These are phyloP conservation scores for Polyplosphaeria fusca DNA, from an alignment of 495 filamentous ascomycete genomes.

Conservation along the genomic window DNA sequence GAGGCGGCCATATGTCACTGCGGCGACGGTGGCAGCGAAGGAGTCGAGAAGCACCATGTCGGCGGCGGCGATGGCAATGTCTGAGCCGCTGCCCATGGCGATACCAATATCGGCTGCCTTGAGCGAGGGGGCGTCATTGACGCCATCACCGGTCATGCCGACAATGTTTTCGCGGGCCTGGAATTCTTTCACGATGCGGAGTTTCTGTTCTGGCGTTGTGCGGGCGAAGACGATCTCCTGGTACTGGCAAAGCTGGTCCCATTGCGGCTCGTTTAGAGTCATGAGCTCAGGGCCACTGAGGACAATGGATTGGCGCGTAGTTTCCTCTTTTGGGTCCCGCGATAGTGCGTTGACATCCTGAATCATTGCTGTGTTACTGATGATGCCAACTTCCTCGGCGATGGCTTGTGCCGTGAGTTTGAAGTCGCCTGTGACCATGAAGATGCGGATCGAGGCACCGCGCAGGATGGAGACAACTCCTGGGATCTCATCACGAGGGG, in stretches of 20 bases:
- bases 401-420: slow-evolving; percentile 68
- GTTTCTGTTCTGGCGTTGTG: slow-evolving; percentile 73
- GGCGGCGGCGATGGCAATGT: slow-evolving; percentile 68
- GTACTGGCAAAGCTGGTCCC: slow-evolving; percentile 56
- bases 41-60: slow-evolving; percentile 69
- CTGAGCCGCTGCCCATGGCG: slow-evolving; percentile 49
- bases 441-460: slow-evolving; percentile 60
- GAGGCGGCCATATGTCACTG: slow-evolving; percentile 57
- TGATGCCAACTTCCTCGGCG: slow-evolving; percentile 63
- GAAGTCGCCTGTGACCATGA: slow-evolving; percentile 75
- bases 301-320: slow-evolving; percentile 40
- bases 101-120: slow-evolving; percentile 56
- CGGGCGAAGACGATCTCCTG: slow-evolving; percentile 64
- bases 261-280: slow-evolving; percentile 54
- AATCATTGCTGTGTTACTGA: slow-evolving; percentile 45
- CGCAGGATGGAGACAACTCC: slow-evolving; percentile 56
- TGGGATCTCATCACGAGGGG: slow-evolving; percentile 61
- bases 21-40: slow-evolving; percentile 65
- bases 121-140: slow-evolving; percentile 58
- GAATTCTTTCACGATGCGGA: slow-evolving; percentile 68
- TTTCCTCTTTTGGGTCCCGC: slow-evolving; percentile 9
- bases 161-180: slow-evolving; percentile 51
- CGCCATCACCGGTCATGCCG: slow-evolving; percentile 58
- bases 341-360: slow-evolving; percentile 44
- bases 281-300: slow-evolving; percentile 60